phyloP scores from a whole-genome alignment of 1,284 basidiomycete genomes.

The Athelia sp. region DNA sequence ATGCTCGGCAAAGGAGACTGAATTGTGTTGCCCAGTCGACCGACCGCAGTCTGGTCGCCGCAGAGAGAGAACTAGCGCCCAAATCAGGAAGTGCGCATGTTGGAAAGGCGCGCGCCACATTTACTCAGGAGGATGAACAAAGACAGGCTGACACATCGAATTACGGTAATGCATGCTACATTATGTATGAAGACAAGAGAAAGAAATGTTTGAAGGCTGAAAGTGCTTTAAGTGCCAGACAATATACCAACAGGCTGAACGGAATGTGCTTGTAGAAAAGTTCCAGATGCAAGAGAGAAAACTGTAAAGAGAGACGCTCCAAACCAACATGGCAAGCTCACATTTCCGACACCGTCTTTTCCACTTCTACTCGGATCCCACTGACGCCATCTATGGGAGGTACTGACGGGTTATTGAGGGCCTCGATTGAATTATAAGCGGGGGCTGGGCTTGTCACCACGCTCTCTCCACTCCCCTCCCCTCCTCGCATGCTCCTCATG shows the following conservation, averaged over 20 bases:
- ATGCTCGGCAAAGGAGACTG: too few species aligned
- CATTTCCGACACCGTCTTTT: conserved; percentile 52
- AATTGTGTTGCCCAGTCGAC: too few species aligned
- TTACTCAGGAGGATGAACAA: too few species aligned
- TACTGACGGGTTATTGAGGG: conserved; percentile 30
- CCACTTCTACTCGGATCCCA: conserved; percentile 62
- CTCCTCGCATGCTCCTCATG: conserved; percentile 34
- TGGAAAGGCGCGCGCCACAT: conserved; percentile 1
- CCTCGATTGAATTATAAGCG: conserved; percentile 47
- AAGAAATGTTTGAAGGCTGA: too few species aligned
- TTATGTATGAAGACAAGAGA: conserved; percentile 21
- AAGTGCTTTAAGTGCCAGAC: too few species aligned
- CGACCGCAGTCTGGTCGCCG: too few species aligned
- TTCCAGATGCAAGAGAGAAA: too few species aligned
- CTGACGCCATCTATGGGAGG: conserved; percentile 32
- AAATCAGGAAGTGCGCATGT: too few species aligned
- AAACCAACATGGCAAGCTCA: conserved; percentile 12
- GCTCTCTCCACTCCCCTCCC: conserved; percentile 20
- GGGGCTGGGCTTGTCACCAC: conserved; percentile 40
- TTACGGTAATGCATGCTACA: conserved; percentile 32
- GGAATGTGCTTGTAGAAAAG: too few species aligned
- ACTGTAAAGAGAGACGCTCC: too few species aligned
- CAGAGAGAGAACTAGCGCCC: too few species aligned
- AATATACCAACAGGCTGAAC: too few species aligned
- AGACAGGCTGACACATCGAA: conserved; percentile 39